Percentiles rank a stretch among this genome's conserved stretches.
Conservation (phyloP, 2,329 filamentous ascomycete genomes). For the Botrytis tulipae region DNA sequence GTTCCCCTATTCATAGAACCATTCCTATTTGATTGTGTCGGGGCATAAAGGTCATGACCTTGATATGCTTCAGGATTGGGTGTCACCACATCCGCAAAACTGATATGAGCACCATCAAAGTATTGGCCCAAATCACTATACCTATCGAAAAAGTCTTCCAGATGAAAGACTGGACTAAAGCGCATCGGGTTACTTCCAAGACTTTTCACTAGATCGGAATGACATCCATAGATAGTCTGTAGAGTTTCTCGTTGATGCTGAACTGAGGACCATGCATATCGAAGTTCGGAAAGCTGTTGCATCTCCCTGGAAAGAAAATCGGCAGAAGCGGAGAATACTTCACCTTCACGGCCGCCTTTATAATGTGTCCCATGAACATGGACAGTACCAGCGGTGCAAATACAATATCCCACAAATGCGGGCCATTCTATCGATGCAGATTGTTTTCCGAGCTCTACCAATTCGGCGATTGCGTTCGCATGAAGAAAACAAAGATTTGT, state of each 20-base stretch:
- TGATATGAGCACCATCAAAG: conserved; percentile 74
- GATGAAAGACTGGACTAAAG: conserved; percentile 76
- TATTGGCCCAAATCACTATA: conserved; percentile 60
- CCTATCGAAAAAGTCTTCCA: conserved; percentile 84
- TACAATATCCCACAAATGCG: conserved; percentile 80
- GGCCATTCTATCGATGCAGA: conserved; percentile 79
- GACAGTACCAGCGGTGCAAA: conserved; percentile 82
- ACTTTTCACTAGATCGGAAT: conserved; percentile 74
- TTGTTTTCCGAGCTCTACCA: conserved; percentile 71
- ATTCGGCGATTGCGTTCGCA: conserved; percentile 81
- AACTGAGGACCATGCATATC: conserved; percentile 72
- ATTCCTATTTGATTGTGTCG: conserved; percentile 40
- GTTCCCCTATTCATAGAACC: conserved; percentile 28
- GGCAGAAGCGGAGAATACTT: conserved; percentile 58
- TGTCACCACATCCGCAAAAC: conserved; percentile 63
- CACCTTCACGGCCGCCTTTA: conserved; percentile 42
- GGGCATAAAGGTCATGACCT: conserved; percentile 49
- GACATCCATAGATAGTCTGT: conserved; percentile 74
- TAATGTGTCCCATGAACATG: conserved; percentile 87
- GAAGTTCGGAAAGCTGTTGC: conserved; percentile 73
- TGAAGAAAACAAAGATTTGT: conserved; percentile 85
- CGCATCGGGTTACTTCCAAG: conserved; percentile 66
- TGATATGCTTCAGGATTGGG: conserved; percentile 56
- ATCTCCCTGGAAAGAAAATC: conserved; percentile 77
- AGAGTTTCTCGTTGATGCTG: conserved; percentile 79